Evolutionary conservation across 768 basidiomycete genomes (phyloP), one percentile per base, ranked within the genome.

Genomic region (Leccinum barrowsii): DNA sequence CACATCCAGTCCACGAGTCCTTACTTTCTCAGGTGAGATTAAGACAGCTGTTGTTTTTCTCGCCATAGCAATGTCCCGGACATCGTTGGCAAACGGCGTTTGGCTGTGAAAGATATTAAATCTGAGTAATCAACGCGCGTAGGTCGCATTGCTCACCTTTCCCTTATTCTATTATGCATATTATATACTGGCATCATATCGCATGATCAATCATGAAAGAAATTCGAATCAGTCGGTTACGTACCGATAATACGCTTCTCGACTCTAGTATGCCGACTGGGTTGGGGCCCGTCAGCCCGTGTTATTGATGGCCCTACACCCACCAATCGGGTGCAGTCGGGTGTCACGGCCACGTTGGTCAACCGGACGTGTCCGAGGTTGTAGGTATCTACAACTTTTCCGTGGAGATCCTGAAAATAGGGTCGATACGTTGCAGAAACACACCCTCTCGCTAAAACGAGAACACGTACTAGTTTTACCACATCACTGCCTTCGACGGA

Each of bases 241-340:
- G 42, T 55, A 80, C 81, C 79, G 50, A 83, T 75, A 50, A 83
- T 80, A 30, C 81, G 80, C 59, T 84, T 83, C 66, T 83, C 82
- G 1, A 78, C 76, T 52, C 78, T 71, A 21, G 81, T 80, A 58
- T 76, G 80, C 58, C 73, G 71, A 49, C 75, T 80, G 5, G 82
- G 82, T 34, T 80, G 77, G 17, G 78, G 69, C 12, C 79, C 80
- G 40, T 74, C 68, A 4, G 70, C 63, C 12, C 78, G 74, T n/a
- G 73, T 68, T 58, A 77, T 73, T 13, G 82, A 67, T 5, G 79
- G 80, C 1, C 78, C 82, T 10, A 84, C 82, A 19, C 77, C 78
- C 17, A 83, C 68, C 69, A 83, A 71, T 42, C 82, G 73, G 48
- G 72, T 66, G 34, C 72, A 71, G 61, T 83, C 81, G 12, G 76